Evolutionary conservation across 805 yeast species (phyloP).

Genomic region (Grigorovia humatica): DNA sequence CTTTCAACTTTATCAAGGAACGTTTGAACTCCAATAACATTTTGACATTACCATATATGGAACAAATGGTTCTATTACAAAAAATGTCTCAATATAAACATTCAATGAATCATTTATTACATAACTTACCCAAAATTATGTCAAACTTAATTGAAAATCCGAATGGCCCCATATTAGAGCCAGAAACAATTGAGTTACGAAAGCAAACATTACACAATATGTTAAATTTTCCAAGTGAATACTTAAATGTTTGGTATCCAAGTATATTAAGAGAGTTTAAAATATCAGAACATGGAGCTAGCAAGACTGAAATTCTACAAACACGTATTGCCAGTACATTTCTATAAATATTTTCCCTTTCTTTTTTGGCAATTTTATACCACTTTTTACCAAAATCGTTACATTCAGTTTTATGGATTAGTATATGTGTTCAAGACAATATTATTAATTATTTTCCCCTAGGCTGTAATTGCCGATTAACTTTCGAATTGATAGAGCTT

Average conservation of each 20-base stretch:
- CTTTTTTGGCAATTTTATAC: no score
- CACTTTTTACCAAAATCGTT: no score
- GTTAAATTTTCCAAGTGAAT: constrained; percentile 8
- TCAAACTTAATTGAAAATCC: constrained; percentile 14
- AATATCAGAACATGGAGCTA: not conserved
- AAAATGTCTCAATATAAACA: constrained; percentile 16
- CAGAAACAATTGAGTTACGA: constrained; percentile 19
- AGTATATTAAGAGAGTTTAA: constrained; percentile 15
- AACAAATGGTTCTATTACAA: constrained; percentile 24
- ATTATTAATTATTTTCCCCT: no score
- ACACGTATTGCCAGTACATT: constrained; percentile 9
- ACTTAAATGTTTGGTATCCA: constrained; percentile 17
- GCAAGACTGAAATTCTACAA: not conserved
- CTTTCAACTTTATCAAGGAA: constrained; percentile 15
- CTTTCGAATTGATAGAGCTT: no score
- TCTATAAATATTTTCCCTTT: not conserved
- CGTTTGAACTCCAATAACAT: constrained; percentile 13
- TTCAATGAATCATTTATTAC: constrained; percentile 11
- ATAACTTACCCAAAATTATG: constrained; percentile 19
- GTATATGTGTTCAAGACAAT: no score
- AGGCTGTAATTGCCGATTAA: no score
- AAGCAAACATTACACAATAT: constrained; percentile 17
- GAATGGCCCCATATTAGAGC: constrained; percentile 14
- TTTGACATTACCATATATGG: constrained; percentile 22
- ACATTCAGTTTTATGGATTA: no score